Evolutionary conservation across 2,329 filamentous ascomycete species (phyloP), one percentile per base, ranked within the genome.

Genomic region (Tolypocladium tundrense): DNA sequence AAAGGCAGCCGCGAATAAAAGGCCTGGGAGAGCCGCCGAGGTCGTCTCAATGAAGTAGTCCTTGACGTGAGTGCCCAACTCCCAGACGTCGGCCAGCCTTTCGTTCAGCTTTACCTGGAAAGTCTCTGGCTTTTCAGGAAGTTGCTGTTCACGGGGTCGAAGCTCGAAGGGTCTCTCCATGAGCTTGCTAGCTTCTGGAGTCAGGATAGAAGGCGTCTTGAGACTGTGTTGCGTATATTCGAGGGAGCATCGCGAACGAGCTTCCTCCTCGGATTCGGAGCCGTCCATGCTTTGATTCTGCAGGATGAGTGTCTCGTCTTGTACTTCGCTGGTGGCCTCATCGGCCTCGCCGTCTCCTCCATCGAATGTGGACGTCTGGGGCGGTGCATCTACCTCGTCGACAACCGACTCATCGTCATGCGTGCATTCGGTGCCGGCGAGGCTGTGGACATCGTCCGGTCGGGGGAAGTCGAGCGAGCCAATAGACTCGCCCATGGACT

Each of bases 361-460:
- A 27, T 59, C 59, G 10, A 27, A n/a, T 4, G 35, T 21, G 13
- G 53, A n/a, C 7, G 43, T 19, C 14, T 16, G 53, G 33, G 53
- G 39, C 14, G 31, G 53, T 14, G 51, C 45, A 58, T 67, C 66
- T 39, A 67, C 66, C 9, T 73, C 73, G 60, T 75, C 74, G 27
- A 64, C 63, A 6, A 73, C 51, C 33, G 70, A 73, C 53, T 73
- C 71, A 50, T 78, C 76, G 56, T 78, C 77, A 53, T 74, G 73
- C 33, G 75, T 77, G 37, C 74, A 71, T 58, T 81, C 77, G 35
- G 79, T 79, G 19, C 74, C 79, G 58, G 75, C 69, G 51, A 81
- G 68, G 63, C 79, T 82, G 54, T 80, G 77, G 7, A 80, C 73
- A 60, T 83, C 80, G 57, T 82, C 79, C 35, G 77, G 70, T 24